Evolutionary conservation across 2,329 filamentous ascomycete species (phyloP).

Genomic region (Penicillium sp.): DNA sequence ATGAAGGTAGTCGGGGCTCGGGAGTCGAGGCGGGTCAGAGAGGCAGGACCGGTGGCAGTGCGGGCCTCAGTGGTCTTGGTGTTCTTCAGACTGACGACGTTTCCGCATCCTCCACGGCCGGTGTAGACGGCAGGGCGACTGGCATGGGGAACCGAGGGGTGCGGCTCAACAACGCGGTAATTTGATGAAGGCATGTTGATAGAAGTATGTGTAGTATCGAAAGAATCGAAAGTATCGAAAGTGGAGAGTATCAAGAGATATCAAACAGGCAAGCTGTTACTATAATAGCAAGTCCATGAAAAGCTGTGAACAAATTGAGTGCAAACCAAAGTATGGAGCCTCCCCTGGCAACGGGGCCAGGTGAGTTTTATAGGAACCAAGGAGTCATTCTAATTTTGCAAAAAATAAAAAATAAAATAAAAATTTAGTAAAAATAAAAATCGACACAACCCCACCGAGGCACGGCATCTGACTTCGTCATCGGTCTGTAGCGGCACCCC

Average conservation of each 20-base stretch:
- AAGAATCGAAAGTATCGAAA: constrained; percentile 7
- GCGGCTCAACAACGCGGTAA: constrained; percentile 63
- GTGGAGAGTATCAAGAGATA: background rate
- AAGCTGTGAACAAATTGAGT: background rate
- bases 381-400: constrained; percentile 16
- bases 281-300: constrained; percentile 9
- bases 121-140: constrained; percentile 53
- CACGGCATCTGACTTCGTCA: constrained; percentile 12
- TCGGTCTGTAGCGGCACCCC: constrained; percentile 11
- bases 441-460: background rate
- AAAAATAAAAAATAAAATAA: background rate
- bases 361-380: constrained; percentile 19
- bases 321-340: constrained; percentile 13
- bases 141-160: constrained; percentile 57
- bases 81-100: constrained; percentile 56
- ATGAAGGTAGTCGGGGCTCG: constrained; percentile 44
- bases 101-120: constrained; percentile 62
- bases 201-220: constrained; percentile 14
- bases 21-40: constrained; percentile 52
- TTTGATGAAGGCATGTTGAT: constrained; percentile 37
- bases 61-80: constrained; percentile 52
- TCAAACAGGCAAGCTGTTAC: constrained; percentile 3
- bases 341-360: constrained; percentile 10
- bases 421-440: background rate
- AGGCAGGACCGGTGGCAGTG: constrained; percentile 50